Base-by-base conservation (phyloP, 352 stramenopile genomes). In the Globisporangium paddicum region DNA sequence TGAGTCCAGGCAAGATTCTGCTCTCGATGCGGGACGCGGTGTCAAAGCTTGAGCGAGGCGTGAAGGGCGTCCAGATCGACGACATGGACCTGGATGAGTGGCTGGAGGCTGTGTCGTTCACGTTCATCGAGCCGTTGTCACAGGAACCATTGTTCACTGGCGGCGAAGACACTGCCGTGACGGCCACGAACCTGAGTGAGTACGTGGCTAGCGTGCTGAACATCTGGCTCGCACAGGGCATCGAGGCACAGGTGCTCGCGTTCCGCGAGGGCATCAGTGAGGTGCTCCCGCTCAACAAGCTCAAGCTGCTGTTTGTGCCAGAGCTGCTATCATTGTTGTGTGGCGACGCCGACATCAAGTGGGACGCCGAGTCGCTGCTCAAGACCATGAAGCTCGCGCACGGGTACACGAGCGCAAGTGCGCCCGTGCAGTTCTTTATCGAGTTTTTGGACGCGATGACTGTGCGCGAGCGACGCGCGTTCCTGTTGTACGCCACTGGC, bases 241-340 rank as follows among this genome's bases (percentile, higher is more conserved):
- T 95, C 57, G 63, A 56, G 16, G 58, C 66, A 2, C 83, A 95
- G 54, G 82, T 93, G 21, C 9, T 75, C 3, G 86, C 83, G 8
- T 95, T 95, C 58, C 83, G 80, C 11, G 79, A 91, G 37, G 86
- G 86, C 0, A 79, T 93, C 14, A 73, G 69, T 21, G 86, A 95
- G 30, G 80, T 95, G 9, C 58, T 93, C 18, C 73, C 86, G 5
- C 54, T 93, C 2, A 67, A 63, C 48, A 93, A 93, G 58, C 67
- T 95, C 35, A 71, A 81, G 11, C 55, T 95, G 38, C 56, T 95
- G 18, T 87, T 82, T 60, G 77, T 89, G 25, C 58, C 74, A 0
- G 83, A 93, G 61, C 41, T 95, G 10, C 58, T 91, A 18, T 65
- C 75, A 8, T 58, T 91, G 49, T 55, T 95, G 10, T 93, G 86